Evolutionary conservation across 1,284 basidiomycete genomes (phyloP).

Genomic region (Pterulicium gracile): DNA sequence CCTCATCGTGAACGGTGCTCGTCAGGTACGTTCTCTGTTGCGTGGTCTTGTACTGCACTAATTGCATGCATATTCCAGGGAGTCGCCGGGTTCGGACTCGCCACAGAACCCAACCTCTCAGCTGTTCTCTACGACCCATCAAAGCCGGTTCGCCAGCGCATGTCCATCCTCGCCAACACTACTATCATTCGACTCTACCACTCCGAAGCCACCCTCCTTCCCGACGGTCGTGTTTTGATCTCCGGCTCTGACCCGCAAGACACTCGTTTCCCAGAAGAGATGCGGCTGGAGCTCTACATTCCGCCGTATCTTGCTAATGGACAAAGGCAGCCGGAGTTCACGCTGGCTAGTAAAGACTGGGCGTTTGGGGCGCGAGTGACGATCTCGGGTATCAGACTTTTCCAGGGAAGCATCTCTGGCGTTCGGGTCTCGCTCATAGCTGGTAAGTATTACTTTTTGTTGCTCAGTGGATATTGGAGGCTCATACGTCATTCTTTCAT

Average conservation of each 20-base stretch:
- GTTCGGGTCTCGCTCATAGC: constrained; percentile 55
- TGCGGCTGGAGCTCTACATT: constrained; percentile 64
- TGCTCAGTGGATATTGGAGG: no score
- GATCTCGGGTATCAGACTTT: no score
- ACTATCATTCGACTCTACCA: constrained; percentile 78
- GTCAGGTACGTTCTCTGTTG: constrained; percentile 19
- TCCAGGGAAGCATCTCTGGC: constrained; percentile 42
- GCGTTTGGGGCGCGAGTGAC: constrained; percentile 34
- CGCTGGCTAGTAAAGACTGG: constrained; percentile 50
- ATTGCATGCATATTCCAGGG: constrained; percentile 30
- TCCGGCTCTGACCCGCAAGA: constrained; percentile 67
- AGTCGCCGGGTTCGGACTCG: constrained; percentile 64
- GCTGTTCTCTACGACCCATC: constrained; percentile 63
- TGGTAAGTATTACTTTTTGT: constrained; percentile 14
- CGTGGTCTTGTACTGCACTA: constrained; percentile 11
- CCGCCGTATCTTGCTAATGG: constrained; percentile 63
- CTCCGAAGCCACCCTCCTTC: constrained; percentile 57
- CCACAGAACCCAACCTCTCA: constrained; percentile 46
- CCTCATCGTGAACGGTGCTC: constrained; percentile 61
- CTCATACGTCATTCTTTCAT: no score
- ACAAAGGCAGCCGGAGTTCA: constrained; percentile 44
- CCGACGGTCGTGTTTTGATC: constrained; percentile 59
- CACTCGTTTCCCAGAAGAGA: constrained; percentile 52
- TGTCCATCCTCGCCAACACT: constrained; percentile 58
- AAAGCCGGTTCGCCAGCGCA: constrained; percentile 44